Base-by-base conservation (phyloP, 208 protist genomes). In the Porcisia hertigi region DNA sequence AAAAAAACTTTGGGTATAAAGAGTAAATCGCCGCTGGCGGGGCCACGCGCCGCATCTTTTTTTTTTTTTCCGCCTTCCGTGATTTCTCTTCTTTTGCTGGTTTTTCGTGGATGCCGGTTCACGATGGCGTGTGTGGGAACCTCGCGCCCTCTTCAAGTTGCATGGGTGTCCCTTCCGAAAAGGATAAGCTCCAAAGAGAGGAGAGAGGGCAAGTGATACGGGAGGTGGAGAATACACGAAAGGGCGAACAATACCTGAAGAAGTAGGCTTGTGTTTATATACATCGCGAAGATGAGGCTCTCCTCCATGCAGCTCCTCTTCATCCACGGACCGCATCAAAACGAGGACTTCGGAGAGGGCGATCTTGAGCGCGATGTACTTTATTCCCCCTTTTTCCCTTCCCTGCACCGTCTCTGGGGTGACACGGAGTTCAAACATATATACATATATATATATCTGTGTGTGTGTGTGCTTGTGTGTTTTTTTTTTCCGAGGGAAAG, bases 41-140 rank as follows among this genome's bases (percentile, higher is more conserved):
- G 59, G 11, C 58, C 67, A 58, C n/a, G 18, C 20, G 69, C 39
- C 30, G 9, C 57, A 18, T 80, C 53, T 69, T 71, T 66, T 72
- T 39, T 73, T 72, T 16, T 77, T 80, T 49, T 57, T 75, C 34
- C 45, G 57, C 4, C 55, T 30, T 58, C 41, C 2, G 7, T 23
- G 45, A 34, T 75, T 77, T 43, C 20, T 67, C 34, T 43, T 64
- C 59, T 41, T 52, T n/a, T 25, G n/a, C 6, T 12, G 14, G 62
- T 14, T 41, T 25, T n/a, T n/a, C 36, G 62, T 30, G 39, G 39
- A 18, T 67, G 62, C 36, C 62, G 36, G 23, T 41, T 41, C 39
- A 25, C 41, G 8, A 67, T 45, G 8, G 12, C 62, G 45, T 1
- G 39, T 41, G 62, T 18, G 45, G 9, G 45, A 9, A 49, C 20